Evolutionary conservation across 2,329 filamentous ascomycete species (phyloP).

Genomic region (Fusarium chuoi): DNA sequence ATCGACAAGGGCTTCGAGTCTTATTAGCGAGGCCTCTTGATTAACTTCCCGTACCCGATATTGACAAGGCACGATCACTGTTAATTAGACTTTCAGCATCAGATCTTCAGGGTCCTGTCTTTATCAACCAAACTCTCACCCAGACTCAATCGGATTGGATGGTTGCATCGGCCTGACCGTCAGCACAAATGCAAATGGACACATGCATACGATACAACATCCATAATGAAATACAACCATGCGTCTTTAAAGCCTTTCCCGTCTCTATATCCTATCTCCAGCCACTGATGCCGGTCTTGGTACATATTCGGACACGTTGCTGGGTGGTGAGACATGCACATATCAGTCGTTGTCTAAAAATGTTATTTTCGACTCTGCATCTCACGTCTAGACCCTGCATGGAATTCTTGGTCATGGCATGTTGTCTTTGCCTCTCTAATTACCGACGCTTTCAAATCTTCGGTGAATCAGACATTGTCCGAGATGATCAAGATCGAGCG

Average conservation of each 20-base stretch:
- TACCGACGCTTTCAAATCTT: not conserved
- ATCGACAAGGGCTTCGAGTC: not conserved
- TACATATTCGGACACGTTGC: slow-evolving; percentile 6
- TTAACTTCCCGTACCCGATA: not conserved
- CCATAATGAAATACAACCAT: not conserved
- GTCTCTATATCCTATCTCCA: slow-evolving; percentile 2
- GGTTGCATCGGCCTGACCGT: slow-evolving; percentile 33
- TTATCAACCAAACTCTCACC: not conserved
- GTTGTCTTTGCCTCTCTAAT: not conserved
- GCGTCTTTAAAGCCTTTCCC: slow-evolving; percentile 11
- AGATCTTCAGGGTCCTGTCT: slow-evolving; percentile 7
- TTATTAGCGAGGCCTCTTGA: not conserved
- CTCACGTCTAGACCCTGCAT: slow-evolving; percentile 9
- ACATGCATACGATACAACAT: not conserved
- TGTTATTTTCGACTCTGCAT: not conserved
- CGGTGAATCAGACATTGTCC: not conserved
- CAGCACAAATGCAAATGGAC: not conserved
- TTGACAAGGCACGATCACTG: not conserved
- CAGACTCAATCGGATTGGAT: slow-evolving; percentile 11
- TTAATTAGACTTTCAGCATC: not conserved
- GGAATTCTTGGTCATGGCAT: slow-evolving; percentile 1
- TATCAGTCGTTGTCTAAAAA: not conserved
- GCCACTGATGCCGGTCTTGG: slow-evolving; percentile 7
- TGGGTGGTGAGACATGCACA: slow-evolving; percentile 24
- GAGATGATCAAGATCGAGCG: not conserved